phyloP scores from a whole-genome alignment of 768 basidiomycete genomes.

The Auricularia cornea region DNA sequence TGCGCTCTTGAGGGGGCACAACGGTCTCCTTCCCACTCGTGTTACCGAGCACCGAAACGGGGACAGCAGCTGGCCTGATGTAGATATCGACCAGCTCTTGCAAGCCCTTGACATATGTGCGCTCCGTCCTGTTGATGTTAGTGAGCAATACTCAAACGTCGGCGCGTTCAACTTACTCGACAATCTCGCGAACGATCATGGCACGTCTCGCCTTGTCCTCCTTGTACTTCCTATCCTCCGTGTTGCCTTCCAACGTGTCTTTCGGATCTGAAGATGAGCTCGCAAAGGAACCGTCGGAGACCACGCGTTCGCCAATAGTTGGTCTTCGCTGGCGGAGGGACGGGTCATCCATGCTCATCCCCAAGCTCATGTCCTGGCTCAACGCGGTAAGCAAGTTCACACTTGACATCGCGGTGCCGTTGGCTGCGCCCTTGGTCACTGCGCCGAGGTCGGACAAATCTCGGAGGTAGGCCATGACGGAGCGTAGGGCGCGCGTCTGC shows the following conservation, averaged over 20 bases:
- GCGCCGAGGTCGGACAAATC: slow-evolving; percentile 90
- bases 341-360: slow-evolving; percentile 9
- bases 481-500: slow-evolving; percentile 73
- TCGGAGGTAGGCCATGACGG: slow-evolving; percentile 90
- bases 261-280: background rate
- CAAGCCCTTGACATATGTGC: slow-evolving; percentile 89
- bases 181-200: slow-evolving; percentile 82
- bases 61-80: slow-evolving; percentile 71
- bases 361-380: slow-evolving; percentile 25
- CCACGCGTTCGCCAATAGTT: slow-evolving; percentile 56
- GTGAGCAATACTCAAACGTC: slow-evolving; percentile 3
- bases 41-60: slow-evolving; percentile 61
- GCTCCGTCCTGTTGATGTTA: slow-evolving; percentile 62
- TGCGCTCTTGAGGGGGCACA: slow-evolving; percentile 78
- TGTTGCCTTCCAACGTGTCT: slow-evolving; percentile 10
- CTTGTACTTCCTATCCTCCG: slow-evolving; percentile 81
- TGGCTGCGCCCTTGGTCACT: slow-evolving; percentile 41
- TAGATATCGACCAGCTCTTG: slow-evolving; percentile 94
- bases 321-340: slow-evolving; percentile 51
- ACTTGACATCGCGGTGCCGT: slow-evolving; percentile 47
- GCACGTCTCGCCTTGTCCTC: slow-evolving; percentile 81
- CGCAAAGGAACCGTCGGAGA: slow-evolving; percentile 30
- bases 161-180: slow-evolving; percentile 60
- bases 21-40: slow-evolving; percentile 68
- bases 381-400: slow-evolving; percentile 24